phyloP scores from a whole-genome alignment of 2,329 filamentous ascomycete genomes.

The Epichloe sibirici region DNA sequence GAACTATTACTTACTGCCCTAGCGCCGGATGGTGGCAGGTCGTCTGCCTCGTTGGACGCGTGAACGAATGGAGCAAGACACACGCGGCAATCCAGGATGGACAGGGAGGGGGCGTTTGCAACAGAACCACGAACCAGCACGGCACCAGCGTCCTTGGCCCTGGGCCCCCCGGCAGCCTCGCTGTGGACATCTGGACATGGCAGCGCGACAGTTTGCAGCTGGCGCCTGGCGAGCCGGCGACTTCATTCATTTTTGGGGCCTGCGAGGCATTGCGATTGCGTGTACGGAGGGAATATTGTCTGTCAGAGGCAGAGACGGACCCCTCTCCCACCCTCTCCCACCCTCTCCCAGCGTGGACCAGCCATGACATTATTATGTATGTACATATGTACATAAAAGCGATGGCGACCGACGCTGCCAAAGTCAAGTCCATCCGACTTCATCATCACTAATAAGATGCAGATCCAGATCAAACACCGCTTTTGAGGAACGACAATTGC shows the following conservation, averaged over 20 bases:
- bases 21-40: neutral
- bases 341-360: neutral
- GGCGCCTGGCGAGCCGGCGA: neutral
- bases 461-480: neutral
- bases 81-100: neutral
- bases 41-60: neutral
- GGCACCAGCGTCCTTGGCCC: neutral
- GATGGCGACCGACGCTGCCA: slow-evolving; percentile 17
- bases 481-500: neutral
- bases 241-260: neutral
- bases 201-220: neutral
- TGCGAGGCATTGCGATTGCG: neutral
- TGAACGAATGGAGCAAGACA: neutral
- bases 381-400: slow-evolving; percentile 24
- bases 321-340: slow-evolving; percentile 15
- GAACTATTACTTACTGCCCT: too few relatives aligned
- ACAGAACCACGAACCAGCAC: neutral
- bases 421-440: slow-evolving; percentile 12
- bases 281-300: neutral
- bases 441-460: slow-evolving; percentile 15
- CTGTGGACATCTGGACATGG: neutral
- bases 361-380: slow-evolving; percentile 16
- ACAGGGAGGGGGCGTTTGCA: too few relatives aligned
- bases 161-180: neutral
- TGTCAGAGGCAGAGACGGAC: neutral